These are phyloP conservation scores for Lachancea lanzarotensis DNA, from an alignment of 805 yeast genomes.

Conservation along the genomic window DNA sequence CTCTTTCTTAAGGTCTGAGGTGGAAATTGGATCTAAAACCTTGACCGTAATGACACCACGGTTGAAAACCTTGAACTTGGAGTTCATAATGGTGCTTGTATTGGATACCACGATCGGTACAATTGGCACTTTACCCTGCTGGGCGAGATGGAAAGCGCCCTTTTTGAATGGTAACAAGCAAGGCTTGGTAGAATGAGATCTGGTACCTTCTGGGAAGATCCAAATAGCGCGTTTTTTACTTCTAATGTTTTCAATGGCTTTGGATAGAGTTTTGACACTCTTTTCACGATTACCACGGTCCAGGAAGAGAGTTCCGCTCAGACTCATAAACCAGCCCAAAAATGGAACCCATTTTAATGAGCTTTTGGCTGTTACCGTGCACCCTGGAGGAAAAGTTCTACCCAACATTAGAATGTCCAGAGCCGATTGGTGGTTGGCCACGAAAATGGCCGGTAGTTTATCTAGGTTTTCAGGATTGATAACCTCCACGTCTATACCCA, in stretches of 20 bases:
- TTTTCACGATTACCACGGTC: conserved; percentile 73
- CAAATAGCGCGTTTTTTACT: conserved; percentile 64
- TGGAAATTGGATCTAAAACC: conserved; percentile 75
- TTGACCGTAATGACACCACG: conserved; percentile 70
- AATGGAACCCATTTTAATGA: conserved; percentile 80
- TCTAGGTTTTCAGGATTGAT: conserved; percentile 57
- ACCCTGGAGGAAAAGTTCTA: conserved; percentile 75
- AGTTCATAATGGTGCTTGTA: conserved; percentile 65
- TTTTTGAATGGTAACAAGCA: conserved; percentile 83
- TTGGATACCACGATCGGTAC: conserved; percentile 86
- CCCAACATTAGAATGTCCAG: conserved; percentile 81
- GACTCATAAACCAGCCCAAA: conserved; percentile 93
- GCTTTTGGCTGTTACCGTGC: conserved; percentile 88
- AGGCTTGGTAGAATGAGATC: conserved; percentile 68
- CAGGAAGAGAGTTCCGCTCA: conserved; percentile 85
- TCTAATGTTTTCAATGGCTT: conserved; percentile 59
- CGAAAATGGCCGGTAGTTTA: conserved; percentile 64
- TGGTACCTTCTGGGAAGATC: conserved; percentile 96
- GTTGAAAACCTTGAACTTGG: conserved; percentile 58
- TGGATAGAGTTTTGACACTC: conserved; percentile 67
- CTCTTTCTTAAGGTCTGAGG: conserved; percentile 61
- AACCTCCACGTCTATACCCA: conserved; percentile 67
- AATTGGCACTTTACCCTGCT: conserved; percentile 83
- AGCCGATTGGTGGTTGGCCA: conserved; percentile 88
- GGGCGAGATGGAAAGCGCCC: conserved; percentile 97